phyloP scores from a whole-genome alignment of 208 protist species.

The Spongospora subterranea region DNA sequence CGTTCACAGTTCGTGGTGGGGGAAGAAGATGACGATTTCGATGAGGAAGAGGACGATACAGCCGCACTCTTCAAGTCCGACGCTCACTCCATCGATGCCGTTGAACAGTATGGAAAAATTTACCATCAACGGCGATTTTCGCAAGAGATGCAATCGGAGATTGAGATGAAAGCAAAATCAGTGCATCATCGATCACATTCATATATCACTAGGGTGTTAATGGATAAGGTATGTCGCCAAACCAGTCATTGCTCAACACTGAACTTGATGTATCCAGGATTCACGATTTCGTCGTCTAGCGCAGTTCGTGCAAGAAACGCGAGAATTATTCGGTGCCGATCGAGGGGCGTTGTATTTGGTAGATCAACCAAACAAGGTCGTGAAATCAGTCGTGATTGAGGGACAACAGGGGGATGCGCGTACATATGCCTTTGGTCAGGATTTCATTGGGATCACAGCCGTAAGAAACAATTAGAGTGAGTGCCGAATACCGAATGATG shows the following conservation, averaged over 20 bases:
- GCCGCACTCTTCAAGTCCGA: constrained; percentile 7
- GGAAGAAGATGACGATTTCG: constrained; percentile 48
- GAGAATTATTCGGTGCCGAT: constrained; percentile 43
- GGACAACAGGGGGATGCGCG: constrained; percentile 11
- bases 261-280: background rate
- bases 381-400: constrained; percentile 22
- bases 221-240: constrained; percentile 1
- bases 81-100: background rate
- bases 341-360: constrained; percentile 36
- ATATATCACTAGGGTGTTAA: constrained; percentile 23
- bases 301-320: background rate
- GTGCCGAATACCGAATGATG: background rate
- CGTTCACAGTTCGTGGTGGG: background rate
- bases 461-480: background rate
- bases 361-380: background rate
- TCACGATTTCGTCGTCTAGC: background rate
- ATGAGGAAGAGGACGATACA: constrained; percentile 33
- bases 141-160: background rate
- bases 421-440: background rate
- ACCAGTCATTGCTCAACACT: background rate
- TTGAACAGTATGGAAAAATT: constrained; percentile 29
- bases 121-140: constrained; percentile 7
- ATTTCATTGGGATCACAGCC: background rate
- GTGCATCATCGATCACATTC: constrained; percentile 9
- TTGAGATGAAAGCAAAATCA: background rate